phyloP scores from a whole-genome alignment of 2,329 filamentous ascomycete genomes.

The Aspergillus oerlinghausenensis region DNA sequence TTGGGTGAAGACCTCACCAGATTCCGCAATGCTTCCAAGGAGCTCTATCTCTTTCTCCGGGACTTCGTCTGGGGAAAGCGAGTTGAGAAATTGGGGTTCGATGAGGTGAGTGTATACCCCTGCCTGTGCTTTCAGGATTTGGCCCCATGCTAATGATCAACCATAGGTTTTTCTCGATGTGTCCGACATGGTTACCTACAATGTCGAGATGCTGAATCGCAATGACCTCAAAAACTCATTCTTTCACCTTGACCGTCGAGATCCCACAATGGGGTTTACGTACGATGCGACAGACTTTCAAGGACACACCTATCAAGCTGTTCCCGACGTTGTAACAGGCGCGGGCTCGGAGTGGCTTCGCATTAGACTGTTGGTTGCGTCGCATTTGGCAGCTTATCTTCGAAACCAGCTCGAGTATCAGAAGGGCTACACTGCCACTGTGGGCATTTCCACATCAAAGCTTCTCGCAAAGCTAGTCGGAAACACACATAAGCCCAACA shows the following conservation, averaged over 20 bases:
- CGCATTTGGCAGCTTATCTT: constrained; percentile 73
- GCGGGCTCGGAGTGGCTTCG: constrained; percentile 31
- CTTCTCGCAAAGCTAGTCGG: constrained; percentile 80
- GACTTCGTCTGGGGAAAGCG: constrained; percentile 71
- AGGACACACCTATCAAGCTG: constrained; percentile 57
- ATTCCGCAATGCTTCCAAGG: constrained; percentile 83
- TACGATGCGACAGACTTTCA: constrained; percentile 68
- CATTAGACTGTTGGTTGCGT: constrained; percentile 67
- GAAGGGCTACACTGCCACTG: constrained; percentile 80
- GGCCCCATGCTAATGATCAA: background rate
- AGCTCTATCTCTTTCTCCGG: constrained; percentile 68
- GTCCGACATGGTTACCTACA: constrained; percentile 81
- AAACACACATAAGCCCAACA: constrained; percentile 77
- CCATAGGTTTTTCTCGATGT: constrained; percentile 67
- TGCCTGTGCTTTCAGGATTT: background rate
- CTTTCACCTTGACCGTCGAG: constrained; percentile 68
- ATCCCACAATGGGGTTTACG: constrained; percentile 74
- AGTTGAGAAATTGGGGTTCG: constrained; percentile 80
- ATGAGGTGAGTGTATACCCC: constrained; percentile 61
- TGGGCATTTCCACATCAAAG: constrained; percentile 84
- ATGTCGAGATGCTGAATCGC: constrained; percentile 64
- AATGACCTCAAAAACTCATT: constrained; percentile 65
- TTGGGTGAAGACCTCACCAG: constrained; percentile 80
- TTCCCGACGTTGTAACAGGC: constrained; percentile 1
- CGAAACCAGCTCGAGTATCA: constrained; percentile 68